A percentile compares a stretch with the other conserved stretches of the same genome.
These are phyloP conservation scores for Blepharisma japonicum DNA, from an alignment of 73 alveolate genomes.

Conservation along the genomic window DNA sequence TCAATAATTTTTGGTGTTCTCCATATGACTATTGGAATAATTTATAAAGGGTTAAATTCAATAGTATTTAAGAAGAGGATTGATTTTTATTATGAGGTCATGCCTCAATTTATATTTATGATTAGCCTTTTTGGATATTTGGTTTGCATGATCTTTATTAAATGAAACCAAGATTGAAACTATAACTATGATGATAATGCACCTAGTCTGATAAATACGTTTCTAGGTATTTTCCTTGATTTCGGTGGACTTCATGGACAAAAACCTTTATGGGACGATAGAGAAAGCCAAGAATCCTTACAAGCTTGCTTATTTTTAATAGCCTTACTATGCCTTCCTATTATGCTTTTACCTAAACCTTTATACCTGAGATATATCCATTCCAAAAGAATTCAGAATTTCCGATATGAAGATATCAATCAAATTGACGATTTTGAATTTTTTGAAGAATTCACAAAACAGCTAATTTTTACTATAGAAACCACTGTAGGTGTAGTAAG, in stretches of 20 bases:
- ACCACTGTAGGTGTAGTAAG: constrained; percentile 96
- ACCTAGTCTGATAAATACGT: constrained; percentile 82
- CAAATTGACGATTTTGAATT: constrained; percentile 2
- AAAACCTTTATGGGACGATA: constrained; percentile 52
- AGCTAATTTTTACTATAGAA: constrained; percentile 96
- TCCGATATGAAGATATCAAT: background rate
- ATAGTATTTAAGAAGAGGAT: constrained; percentile 41
- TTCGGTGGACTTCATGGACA: constrained; percentile 59
- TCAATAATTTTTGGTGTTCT: constrained; percentile 84
- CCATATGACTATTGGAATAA: constrained; percentile 86
- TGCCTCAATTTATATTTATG: constrained; percentile 85
- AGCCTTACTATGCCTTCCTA: constrained; percentile 52
- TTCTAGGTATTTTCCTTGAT: constrained; percentile 53
- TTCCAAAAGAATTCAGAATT: constrained; percentile 33
- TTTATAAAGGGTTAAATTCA: constrained; percentile 71
- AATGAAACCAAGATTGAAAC: constrained; percentile 72
- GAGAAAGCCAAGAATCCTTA: constrained; percentile 24
- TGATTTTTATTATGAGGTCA: constrained; percentile 75
- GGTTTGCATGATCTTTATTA: constrained; percentile 81
- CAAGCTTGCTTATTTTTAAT: constrained; percentile 30
- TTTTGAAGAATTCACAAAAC: constrained; percentile 66
- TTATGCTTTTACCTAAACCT: constrained; percentile 55
- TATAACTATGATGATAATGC: constrained; percentile 56
- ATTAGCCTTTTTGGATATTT: constrained; percentile 84
- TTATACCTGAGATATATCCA: background rate